These are phyloP conservation scores for Penicillium coprophilum DNA, from an alignment of 495 filamentous ascomycete species.

Conservation along the genomic window DNA sequence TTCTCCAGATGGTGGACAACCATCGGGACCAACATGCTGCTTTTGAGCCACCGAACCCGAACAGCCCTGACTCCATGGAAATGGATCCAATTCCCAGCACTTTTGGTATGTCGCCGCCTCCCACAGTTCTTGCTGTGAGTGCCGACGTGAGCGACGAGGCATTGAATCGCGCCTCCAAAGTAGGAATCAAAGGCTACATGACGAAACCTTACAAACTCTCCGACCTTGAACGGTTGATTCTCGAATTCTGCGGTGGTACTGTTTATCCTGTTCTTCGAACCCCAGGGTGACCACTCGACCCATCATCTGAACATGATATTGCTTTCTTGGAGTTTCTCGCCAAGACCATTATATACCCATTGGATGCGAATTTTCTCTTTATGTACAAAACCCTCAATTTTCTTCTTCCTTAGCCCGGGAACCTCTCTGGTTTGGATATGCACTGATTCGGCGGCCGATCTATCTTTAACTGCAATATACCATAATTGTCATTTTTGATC, in stretches of 20 bases:
- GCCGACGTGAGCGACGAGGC: slow-evolving; percentile 74
- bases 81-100: slow-evolving; percentile 21
- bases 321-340: slow-evolving; percentile 5
- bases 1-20: slow-evolving; percentile 55
- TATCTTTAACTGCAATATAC: slow-evolving; percentile 25
- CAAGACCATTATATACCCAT: slow-evolving; percentile 20
- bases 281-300: neutral
- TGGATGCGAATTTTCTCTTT: slow-evolving; percentile 6
- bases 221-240: slow-evolving; percentile 67
- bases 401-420: neutral
- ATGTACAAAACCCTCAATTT: neutral
- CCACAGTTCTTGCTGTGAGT: slow-evolving; percentile 68
- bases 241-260: slow-evolving; percentile 54
- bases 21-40: slow-evolving; percentile 24
- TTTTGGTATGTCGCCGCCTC: slow-evolving; percentile 22
- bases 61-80: slow-evolving; percentile 21
- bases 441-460: slow-evolving; percentile 6
- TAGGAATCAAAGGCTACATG: slow-evolving; percentile 76
- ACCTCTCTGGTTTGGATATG: neutral
- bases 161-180: slow-evolving; percentile 59
- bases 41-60: slow-evolving; percentile 3
- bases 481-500: slow-evolving; percentile 22
- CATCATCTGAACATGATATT: slow-evolving; percentile 6
- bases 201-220: slow-evolving; percentile 75
- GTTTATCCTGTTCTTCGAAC: neutral